phyloP scores from a whole-genome alignment of 345 rosid species.

The Raphanus raphanistrum region DNA sequence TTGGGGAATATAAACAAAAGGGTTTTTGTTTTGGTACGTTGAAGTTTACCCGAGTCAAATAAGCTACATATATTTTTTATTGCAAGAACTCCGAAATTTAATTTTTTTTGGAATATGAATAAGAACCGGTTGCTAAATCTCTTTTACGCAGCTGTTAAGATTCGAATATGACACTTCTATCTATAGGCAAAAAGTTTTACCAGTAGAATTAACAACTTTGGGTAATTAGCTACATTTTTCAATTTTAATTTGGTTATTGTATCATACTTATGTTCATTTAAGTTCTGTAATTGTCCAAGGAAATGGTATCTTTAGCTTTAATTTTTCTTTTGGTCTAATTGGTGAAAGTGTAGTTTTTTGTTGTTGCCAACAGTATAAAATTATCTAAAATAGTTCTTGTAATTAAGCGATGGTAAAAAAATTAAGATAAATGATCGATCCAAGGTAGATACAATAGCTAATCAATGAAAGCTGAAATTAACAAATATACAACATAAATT shows the following conservation, averaged over 20 bases:
- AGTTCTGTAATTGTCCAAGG: neutral
- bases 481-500: neutral
- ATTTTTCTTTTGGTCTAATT: neutral
- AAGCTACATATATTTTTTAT: no score
- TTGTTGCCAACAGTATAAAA: no score
- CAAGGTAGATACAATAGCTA: neutral
- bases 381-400: no score
- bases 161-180: neutral
- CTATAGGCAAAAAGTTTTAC: neutral
- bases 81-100: no score
- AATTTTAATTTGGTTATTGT: neutral
- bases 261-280: neutral
- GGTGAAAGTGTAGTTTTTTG: neutral
- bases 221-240: neutral
- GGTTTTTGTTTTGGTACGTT: conserved; percentile 35
- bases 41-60: conserved; percentile 24
- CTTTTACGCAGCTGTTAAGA: no score
- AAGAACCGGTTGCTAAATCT: neutral
- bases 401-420: no score
- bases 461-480: neutral
- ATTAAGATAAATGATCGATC: neutral
- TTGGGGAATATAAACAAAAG: conserved; percentile 41
- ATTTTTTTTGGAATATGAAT: neutral
- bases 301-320: neutral
- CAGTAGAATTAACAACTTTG: neutral